Percentiles rank a stretch among this genome's conserved stretches.
phyloP scores from a whole-genome alignment of 2,329 filamentous ascomycete species.

The Fonsecaea pugnacius region DNA sequence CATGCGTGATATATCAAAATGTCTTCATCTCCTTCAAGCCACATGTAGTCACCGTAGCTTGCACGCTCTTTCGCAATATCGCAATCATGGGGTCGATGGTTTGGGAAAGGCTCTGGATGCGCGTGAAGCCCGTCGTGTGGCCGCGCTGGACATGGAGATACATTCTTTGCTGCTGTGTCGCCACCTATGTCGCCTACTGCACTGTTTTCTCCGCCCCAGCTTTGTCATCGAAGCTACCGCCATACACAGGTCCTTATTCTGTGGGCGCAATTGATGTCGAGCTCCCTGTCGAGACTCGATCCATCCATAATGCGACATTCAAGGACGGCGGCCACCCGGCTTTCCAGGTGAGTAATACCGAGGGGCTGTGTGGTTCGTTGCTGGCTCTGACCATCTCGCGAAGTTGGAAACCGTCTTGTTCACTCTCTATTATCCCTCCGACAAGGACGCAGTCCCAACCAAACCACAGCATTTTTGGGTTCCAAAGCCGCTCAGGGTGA shows the following conservation, averaged over 20 bases:
- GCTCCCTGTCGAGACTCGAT: slow-evolving; percentile 31
- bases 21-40: slow-evolving; percentile 2
- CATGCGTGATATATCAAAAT: background rate
- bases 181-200: slow-evolving; percentile 32
- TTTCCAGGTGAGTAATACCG: slow-evolving; percentile 29
- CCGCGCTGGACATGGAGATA: slow-evolving; percentile 35
- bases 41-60: background rate
- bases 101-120: slow-evolving; percentile 20
- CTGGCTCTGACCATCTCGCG: background rate
- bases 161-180: slow-evolving; percentile 24
- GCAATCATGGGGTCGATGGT: slow-evolving; percentile 25
- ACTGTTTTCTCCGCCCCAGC: slow-evolving; percentile 28
- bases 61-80: background rate
- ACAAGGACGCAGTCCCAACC: slow-evolving; percentile 23
- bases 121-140: slow-evolving; percentile 13
- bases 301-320: slow-evolving; percentile 31
- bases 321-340: slow-evolving; percentile 31
- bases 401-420: slow-evolving; percentile 38
- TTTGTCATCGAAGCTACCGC: slow-evolving; percentile 34
- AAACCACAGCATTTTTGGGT: slow-evolving; percentile 37
- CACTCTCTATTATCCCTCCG: slow-evolving; percentile 37
- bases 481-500: slow-evolving; percentile 33
- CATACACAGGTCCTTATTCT: slow-evolving; percentile 35
- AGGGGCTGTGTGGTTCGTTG: background rate
- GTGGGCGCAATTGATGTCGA: slow-evolving; percentile 38